Evolutionary conservation across 2,329 filamentous ascomycete species (phyloP).

Genomic region (Penicillium sp.): DNA sequence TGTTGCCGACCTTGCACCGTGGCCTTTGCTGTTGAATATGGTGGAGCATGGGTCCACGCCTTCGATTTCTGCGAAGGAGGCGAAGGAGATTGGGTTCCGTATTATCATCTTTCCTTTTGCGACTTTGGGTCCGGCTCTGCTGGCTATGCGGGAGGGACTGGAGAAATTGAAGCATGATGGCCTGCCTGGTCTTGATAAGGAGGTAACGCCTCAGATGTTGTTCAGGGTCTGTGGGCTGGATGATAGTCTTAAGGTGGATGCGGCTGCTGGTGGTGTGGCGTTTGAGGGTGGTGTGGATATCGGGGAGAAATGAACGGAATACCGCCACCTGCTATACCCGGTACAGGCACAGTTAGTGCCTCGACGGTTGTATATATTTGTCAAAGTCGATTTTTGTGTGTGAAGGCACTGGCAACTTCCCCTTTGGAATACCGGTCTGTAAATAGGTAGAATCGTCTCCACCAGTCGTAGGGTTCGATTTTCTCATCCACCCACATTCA

Average conservation of each 20-base stretch:
- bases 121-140: conserved; percentile 38
- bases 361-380: not conserved
- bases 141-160: conserved; percentile 37
- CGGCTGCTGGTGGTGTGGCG: conserved; percentile 37
- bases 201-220: conserved; percentile 39
- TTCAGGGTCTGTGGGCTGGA: conserved; percentile 47
- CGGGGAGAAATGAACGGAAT: conserved; percentile 15
- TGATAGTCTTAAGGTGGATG: conserved; percentile 42
- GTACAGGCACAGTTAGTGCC: not conserved
- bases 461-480: not conserved
- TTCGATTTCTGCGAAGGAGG: conserved; percentile 38
- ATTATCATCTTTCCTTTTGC: conserved; percentile 46
- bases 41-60: conserved; percentile 46
- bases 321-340: not conserved
- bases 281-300: conserved; percentile 35
- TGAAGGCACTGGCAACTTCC: not conserved
- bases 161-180: conserved; percentile 40
- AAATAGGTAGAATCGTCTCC: conserved; percentile 17
- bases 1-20: conserved; percentile 37
- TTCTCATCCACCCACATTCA: not conserved
- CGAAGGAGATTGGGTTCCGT: conserved; percentile 41
- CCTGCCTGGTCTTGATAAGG: conserved; percentile 29
- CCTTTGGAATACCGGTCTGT: conserved; percentile 1
- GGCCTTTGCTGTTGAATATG: conserved; percentile 46
- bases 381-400: not conserved